Base-by-base conservation (phyloP, 805 yeast species). In the Lipomyces anomalus region DNA sequence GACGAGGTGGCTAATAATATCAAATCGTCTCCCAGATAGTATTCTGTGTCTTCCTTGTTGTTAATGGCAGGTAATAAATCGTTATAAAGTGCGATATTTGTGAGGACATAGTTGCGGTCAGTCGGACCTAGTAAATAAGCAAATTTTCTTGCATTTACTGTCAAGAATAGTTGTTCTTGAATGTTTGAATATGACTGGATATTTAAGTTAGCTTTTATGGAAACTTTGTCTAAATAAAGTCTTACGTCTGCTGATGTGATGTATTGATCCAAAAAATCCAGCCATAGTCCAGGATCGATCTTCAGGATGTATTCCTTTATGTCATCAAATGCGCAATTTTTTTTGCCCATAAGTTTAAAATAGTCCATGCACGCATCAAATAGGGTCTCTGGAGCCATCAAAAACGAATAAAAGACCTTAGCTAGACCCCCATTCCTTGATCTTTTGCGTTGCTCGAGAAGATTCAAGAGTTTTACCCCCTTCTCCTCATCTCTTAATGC, bases 241-340 rank as follows among this genome's bases (percentile, higher is more conserved):
- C n/a, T n/a, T n/a, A n/a, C n/a, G n/a, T n/a, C n/a, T n/a, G n/a
- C n/a, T n/a, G n/a, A n/a, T n/a, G 36, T 11, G 3, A 30, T 17
- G 17, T 43, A 22, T 40, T 48, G 26, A 22, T 41, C 45, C 13
- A 46, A 17, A 43, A 56, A 52, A 5, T 44, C 45, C 5, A 56
- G 51, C 34, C 60, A 58, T 3, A 54, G 35, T 2, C 63, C 50
- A 1, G 72, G 43, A 45, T 59, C 58, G 0, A 40, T 29, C 2
- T 47, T 36, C 1, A 43, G 40, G 2, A 47, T 36, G 47, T 69
- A 73, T 3, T 60, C 52, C 47, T 67, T 67, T 40, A 87, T 60
- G 59, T 85, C 95, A 22, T 69, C 67, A 46, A 72, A 74, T 43
- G 88, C 82, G 55, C 89, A 82, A 22, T 76, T 68, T 58, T 84